Evolutionary conservation across 1,139 yeast genomes (phyloP), one percentile per base, ranked within the genome.

Genomic region (Suhomyces kunorum): DNA sequence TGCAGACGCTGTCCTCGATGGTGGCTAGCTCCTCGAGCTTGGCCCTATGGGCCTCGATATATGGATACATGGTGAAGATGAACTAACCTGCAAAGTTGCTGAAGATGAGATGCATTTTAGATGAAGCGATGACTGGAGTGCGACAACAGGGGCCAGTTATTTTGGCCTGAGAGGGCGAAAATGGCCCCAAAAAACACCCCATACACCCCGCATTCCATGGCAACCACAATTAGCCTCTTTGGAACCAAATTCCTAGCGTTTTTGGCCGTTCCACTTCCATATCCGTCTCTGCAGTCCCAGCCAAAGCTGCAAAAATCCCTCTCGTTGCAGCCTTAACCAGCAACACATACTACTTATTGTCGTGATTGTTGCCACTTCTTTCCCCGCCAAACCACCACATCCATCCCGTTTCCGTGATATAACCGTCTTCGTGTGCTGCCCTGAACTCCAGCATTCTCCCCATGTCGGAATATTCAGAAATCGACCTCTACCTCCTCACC

Each of bases 11-110:
- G 6, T 51, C 43, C 35, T 70, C 71, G 14, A 72, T 51, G 7
- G 56, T 56, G 43, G 71, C 71, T 29, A 65, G 45, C 44, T 71
- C 74, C 45, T 71, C 76, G 8, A 70, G 53, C 8, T 61, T 50
- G 6, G 59, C 50, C 28, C 78, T 47, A 43, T 69, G 71, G 6
- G 59, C 42, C 47, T 72, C 77, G 35, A 70, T 52, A 32, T 64
- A 61, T 34, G 55, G 55, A 22, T 61, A 54, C 72, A 66, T 14
- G 17, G 7, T 19, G 25, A 23, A 16, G 18, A 18, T 32, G 18
- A 3, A 23, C 30, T 32, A 32, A 34, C 14, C 31, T 27, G 37
- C 23, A 34, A 43, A 29, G 8, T n/a, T n/a, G 9, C 16, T 11
- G 12, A 17, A 19, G 13, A 14, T 19, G 24, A 13, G 14, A 15